phyloP scores from a whole-genome alignment of 176 grass and related monocot species.

The Urochloa ruziziensis region DNA sequence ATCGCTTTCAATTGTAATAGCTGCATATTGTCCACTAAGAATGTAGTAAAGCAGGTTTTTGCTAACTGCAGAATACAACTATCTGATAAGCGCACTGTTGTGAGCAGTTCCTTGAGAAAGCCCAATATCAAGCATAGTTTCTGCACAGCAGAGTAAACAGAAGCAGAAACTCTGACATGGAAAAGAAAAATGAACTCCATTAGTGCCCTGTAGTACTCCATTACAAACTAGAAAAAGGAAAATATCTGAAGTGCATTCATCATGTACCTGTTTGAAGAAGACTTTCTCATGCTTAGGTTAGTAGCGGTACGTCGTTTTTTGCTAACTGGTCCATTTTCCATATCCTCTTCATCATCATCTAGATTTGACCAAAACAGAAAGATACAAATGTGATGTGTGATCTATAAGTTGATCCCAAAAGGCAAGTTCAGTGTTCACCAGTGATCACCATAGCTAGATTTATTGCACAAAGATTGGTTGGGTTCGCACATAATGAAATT shows the following conservation, averaged over 20 bases:
- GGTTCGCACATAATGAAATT: background rate
- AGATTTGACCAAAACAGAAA: conserved; percentile 37
- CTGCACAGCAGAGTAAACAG: conserved; percentile 72
- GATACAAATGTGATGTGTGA: conserved; percentile 9
- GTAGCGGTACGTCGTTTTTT: conserved; percentile 73
- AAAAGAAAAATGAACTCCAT: conserved; percentile 35
- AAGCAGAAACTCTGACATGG: conserved; percentile 65
- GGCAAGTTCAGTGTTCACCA: background rate
- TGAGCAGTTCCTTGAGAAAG: conserved; percentile 84
- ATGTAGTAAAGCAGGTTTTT: conserved; percentile 98
- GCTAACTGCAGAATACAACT: conserved; percentile 91
- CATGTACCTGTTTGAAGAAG: conserved; percentile 69
- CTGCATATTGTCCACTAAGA: conserved; percentile 93
- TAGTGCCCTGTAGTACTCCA: background rate
- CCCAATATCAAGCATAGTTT: conserved; percentile 97
- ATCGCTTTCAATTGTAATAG: conserved; percentile 97
- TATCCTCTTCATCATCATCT: conserved; percentile 87
- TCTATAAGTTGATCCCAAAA: conserved; percentile 15
- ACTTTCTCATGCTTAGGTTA: conserved; percentile 66
- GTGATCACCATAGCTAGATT: background rate
- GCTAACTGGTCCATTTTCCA: conserved; percentile 68
- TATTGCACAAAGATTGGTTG: conserved; percentile 7
- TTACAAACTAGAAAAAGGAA: conserved; percentile 5
- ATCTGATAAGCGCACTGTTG: conserved; percentile 81
- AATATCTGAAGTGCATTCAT: conserved; percentile 19